Percentiles rank a stretch among this genome's conserved stretches.
Conservation (phyloP, 371 early-diverging fungal species). For the Sporodiniella umbellata region DNA sequence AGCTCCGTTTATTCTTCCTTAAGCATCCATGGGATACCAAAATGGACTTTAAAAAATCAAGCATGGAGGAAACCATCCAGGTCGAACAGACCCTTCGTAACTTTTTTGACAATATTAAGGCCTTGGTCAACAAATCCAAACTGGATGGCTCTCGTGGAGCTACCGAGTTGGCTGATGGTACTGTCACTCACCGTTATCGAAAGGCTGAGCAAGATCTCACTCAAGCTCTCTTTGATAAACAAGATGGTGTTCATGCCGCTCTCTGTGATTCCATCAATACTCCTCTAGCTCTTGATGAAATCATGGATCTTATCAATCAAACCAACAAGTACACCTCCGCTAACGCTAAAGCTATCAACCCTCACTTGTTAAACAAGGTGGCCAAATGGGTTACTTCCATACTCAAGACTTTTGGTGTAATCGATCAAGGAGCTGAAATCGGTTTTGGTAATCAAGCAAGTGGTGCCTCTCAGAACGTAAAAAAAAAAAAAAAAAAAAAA, state of each 20-base stretch:
- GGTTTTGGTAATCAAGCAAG: slow-evolving; percentile 43
- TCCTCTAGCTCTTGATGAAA: slow-evolving; percentile 74
- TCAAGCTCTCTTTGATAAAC: slow-evolving; percentile 50
- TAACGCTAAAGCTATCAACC: slow-evolving; percentile 42
- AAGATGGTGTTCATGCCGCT: slow-evolving; percentile 77
- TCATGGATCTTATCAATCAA: slow-evolving; percentile 77
- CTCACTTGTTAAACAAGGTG: slow-evolving; percentile 72
- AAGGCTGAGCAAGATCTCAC: slow-evolving; percentile 65
- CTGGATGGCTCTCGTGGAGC: slow-evolving; percentile 43
- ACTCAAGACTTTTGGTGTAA: slow-evolving; percentile 73
- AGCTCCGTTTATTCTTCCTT: slow-evolving; percentile 95
- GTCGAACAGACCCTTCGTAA: slow-evolving; percentile 84
- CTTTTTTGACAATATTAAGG: slow-evolving; percentile 82
- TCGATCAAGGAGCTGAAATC: slow-evolving; percentile 55
- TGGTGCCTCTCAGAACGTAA: slow-evolving; percentile 32
- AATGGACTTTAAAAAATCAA: slow-evolving; percentile 85
- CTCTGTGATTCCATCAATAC: slow-evolving; percentile 96
- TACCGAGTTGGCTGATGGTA: slow-evolving; percentile 27
- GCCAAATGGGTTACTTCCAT: slow-evolving; percentile 82
- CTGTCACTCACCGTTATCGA: slow-evolving; percentile 66
- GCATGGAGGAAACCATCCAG: slow-evolving; percentile 83
- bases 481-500: too few species aligned
- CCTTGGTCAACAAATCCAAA: slow-evolving; percentile 65
- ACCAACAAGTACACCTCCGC: slow-evolving; percentile 80
- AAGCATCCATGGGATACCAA: slow-evolving; percentile 89